Evolutionary conservation across 371 early-diverging fungal genomes (phyloP).

Genomic region (Blastocladiella emersonii): DNA sequence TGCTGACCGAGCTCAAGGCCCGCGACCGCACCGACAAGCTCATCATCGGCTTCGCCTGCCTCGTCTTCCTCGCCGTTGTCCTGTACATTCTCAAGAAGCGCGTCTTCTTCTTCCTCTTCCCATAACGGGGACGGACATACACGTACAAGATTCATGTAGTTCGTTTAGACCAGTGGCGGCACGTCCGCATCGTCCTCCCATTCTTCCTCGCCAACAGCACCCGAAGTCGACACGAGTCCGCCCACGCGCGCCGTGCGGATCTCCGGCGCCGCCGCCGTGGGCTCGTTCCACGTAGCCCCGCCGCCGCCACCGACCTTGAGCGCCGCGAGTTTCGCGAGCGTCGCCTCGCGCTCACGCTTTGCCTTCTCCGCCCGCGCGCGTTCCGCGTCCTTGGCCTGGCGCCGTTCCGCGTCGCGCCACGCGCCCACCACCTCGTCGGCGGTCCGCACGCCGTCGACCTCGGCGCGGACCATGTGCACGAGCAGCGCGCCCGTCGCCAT

Average conservation of each 20-base stretch:
- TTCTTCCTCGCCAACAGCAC: slow-evolving; percentile 7
- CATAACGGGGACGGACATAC: too few relatives aligned
- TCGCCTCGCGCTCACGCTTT: not conserved
- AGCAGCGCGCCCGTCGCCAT: slow-evolving; percentile 21
- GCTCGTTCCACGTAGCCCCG: too few relatives aligned
- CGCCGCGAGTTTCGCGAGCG: not conserved
- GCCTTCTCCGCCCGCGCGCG: slow-evolving; percentile 6
- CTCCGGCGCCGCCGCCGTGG: too few relatives aligned
- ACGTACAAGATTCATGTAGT: too few relatives aligned
- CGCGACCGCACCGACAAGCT: slow-evolving; percentile 58
- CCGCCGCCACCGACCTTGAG: not conserved
- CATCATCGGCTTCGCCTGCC: slow-evolving; percentile 42
- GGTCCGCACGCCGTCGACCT: not conserved
- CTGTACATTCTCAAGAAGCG: slow-evolving; percentile 50
- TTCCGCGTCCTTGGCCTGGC: slow-evolving; percentile 4
- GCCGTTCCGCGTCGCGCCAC: slow-evolving; percentile 1
- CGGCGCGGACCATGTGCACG: slow-evolving; percentile 21
- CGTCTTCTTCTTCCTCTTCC: slow-evolving; percentile 18
- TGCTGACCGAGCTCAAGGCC: slow-evolving; percentile 50
- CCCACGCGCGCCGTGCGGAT: not conserved
- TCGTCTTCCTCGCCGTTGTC: slow-evolving; percentile 46
- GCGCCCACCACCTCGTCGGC: slow-evolving; percentile 8
- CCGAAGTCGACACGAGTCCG: not conserved
- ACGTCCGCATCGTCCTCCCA: slow-evolving; percentile 33
- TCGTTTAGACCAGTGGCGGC: slow-evolving; percentile 21